phyloP scores from a whole-genome alignment of 768 basidiomycete species.

The Collybia nuda region DNA sequence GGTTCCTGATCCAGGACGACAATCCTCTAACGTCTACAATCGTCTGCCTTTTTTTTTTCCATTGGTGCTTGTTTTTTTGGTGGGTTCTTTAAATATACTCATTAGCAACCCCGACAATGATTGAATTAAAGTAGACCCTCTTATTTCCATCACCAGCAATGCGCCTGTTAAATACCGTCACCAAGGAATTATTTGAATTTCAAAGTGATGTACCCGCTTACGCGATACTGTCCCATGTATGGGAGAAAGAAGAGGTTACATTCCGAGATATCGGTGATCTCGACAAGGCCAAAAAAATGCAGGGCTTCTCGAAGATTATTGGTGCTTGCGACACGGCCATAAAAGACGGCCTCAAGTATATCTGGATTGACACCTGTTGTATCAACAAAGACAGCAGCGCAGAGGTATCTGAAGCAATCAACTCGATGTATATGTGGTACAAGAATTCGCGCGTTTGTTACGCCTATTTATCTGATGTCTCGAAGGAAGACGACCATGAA shows the following conservation, averaged over 20 bases:
- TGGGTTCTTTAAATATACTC: no score
- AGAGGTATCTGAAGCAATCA: neutral
- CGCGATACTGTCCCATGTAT: neutral
- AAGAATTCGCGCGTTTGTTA: neutral
- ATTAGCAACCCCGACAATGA: no score
- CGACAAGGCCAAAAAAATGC: neutral
- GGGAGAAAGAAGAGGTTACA: neutral
- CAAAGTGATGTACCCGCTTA: neutral
- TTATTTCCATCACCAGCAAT: neutral
- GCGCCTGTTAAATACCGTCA: neutral
- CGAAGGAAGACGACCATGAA: neutral
- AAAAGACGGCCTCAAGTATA: neutral
- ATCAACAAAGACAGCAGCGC: slow-evolving; percentile 2
- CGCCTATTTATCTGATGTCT: neutral
- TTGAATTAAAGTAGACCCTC: no score
- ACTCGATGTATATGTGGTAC: neutral
- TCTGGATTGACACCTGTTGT: neutral
- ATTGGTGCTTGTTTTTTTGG: no score
- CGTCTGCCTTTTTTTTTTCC: no score
- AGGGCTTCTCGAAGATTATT: neutral
- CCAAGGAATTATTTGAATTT: neutral
- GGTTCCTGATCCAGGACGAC: no score
- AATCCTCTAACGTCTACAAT: no score
- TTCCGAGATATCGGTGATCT: neutral
- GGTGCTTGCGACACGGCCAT: neutral